phyloP scores from a whole-genome alignment of 495 filamentous ascomycete species.

The Penicillium salamii region DNA sequence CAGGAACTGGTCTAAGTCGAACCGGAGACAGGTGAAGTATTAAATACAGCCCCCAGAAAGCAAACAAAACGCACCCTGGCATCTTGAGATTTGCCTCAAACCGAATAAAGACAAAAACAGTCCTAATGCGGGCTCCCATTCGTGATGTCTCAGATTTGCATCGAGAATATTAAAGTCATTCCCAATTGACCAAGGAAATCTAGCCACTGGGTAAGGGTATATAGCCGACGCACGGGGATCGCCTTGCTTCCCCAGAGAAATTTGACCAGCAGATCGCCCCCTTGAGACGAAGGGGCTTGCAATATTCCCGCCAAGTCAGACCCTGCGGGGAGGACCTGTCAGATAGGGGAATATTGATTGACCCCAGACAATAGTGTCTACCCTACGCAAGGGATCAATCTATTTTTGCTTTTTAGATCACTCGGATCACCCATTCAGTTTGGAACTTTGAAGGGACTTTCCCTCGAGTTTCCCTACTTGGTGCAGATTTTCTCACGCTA shows the following conservation, averaged over 20 bases:
- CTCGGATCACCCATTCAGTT: too few species aligned
- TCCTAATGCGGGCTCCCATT: slow-evolving; percentile 14
- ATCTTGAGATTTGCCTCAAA: slow-evolving; percentile 3
- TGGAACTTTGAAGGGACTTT: too few species aligned
- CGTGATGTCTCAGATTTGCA: slow-evolving; percentile 22
- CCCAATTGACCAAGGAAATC: background rate
- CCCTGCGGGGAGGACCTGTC: slow-evolving; percentile 14
- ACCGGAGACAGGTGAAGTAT: slow-evolving; percentile 5
- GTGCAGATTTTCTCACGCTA: too few species aligned
- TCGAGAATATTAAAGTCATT: slow-evolving; percentile 3
- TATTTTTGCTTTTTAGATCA: background rate
- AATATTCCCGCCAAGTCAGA: background rate
- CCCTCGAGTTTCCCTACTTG: too few species aligned
- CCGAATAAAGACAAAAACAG: slow-evolving; percentile 2
- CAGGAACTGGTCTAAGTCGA: slow-evolving; percentile 13
- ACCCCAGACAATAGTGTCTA: slow-evolving; percentile 2
- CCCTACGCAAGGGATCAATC: slow-evolving; percentile 3
- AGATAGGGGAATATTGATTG: slow-evolving; percentile 17
- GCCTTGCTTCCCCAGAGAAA: slow-evolving; percentile 5
- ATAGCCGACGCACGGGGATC: background rate
- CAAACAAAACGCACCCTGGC: background rate
- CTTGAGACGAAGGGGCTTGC: background rate
- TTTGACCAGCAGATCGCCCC: slow-evolving; percentile 4
- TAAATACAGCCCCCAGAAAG: slow-evolving; percentile 10
- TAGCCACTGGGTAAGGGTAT: background rate